A percentile compares a stretch with the other conserved stretches of the same genome.
phyloP scores from a whole-genome alignment of 352 stramenopile genomes.

The Aphanomyces invadans region DNA sequence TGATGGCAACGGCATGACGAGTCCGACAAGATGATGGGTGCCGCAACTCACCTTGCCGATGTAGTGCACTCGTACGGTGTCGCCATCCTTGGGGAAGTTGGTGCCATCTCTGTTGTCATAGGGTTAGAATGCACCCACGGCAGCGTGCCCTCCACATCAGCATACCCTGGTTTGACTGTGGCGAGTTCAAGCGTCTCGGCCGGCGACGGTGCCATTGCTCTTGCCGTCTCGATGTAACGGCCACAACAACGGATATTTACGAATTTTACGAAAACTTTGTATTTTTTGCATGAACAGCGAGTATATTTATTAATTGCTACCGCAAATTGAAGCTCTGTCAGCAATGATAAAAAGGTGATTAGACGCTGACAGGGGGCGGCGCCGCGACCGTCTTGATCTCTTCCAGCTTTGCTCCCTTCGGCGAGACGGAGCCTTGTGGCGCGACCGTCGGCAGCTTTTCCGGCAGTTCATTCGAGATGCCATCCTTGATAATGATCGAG shows the following conservation, averaged over 20 bases:
- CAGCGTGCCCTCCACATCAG: neutral
- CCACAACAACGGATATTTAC: too few relatives aligned
- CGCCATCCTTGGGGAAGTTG: slow-evolving; percentile 63
- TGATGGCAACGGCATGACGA: neutral
- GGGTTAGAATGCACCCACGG: neutral
- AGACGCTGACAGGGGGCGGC: slow-evolving; percentile 56
- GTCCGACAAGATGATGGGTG: neutral
- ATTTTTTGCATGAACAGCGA: too few relatives aligned
- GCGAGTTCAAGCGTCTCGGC: slow-evolving; percentile 56
- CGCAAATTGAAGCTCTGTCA: too few relatives aligned
- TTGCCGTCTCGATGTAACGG: too few relatives aligned
- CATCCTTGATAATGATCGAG: slow-evolving; percentile 78
- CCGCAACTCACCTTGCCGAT: slow-evolving; percentile 36
- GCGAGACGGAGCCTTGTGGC: slow-evolving; percentile 35
- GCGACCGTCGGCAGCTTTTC: slow-evolving; percentile 45
- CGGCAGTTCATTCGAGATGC: slow-evolving; percentile 39
- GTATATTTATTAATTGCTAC: too few relatives aligned
- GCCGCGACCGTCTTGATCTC: slow-evolving; percentile 41
- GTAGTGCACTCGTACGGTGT: slow-evolving; percentile 74
- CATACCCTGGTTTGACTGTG: slow-evolving; percentile 63
- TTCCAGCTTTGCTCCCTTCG: slow-evolving; percentile 59
- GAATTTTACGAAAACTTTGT: too few relatives aligned
- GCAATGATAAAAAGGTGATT: neutral
- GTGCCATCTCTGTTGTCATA: slow-evolving; percentile 44
- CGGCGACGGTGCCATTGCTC: neutral